Conservation (phyloP, 1,284 basidiomycete genomes). For the Meira nashicola region DNA sequence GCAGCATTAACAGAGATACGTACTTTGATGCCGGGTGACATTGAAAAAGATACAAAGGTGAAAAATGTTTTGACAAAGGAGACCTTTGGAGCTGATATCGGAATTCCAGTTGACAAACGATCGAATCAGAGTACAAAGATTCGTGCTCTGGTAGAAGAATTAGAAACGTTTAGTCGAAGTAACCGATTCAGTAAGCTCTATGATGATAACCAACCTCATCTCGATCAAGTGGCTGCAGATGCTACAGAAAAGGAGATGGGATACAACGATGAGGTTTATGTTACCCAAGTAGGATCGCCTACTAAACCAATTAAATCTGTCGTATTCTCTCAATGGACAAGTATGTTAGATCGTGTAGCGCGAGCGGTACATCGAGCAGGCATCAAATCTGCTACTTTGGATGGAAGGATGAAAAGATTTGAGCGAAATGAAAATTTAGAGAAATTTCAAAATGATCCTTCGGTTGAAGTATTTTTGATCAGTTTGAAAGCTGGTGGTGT, state of each 20-base stretch:
- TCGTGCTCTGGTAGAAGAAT: constrained; percentile 40
- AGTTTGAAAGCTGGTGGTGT: constrained; percentile 49
- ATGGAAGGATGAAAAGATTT: constrained; percentile 44
- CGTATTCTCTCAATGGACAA: constrained; percentile 57
- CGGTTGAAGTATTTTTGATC: constrained; percentile 46
- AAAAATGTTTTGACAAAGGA: constrained; percentile 12
- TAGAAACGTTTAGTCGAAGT: constrained; percentile 47
- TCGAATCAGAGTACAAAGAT: constrained; percentile 46
- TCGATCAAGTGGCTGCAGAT: constrained; percentile 37
- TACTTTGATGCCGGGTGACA: constrained; percentile 27
- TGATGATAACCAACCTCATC: constrained; percentile 37
- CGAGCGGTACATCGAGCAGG: constrained; percentile 36
- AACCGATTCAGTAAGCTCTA: constrained; percentile 39
- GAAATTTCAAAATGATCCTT: constrained; percentile 34
- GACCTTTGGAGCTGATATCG: constrained; percentile 13
- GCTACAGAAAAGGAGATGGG: constrained; percentile 11
- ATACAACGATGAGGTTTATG: constrained; percentile 18
- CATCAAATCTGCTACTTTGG: constrained; percentile 38
- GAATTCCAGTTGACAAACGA: constrained; percentile 16
- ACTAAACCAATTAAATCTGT: constrained; percentile 43
- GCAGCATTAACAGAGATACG: constrained; percentile 34
- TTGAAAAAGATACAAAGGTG: constrained; percentile 13
- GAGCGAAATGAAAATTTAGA: constrained; percentile 35
- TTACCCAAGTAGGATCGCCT: constrained; percentile 10
- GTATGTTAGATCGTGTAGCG: constrained; percentile 48